These are phyloP conservation scores for Gentiana macrophylla DNA, from an alignment of 257 asterid species.

Conservation along the genomic window DNA sequence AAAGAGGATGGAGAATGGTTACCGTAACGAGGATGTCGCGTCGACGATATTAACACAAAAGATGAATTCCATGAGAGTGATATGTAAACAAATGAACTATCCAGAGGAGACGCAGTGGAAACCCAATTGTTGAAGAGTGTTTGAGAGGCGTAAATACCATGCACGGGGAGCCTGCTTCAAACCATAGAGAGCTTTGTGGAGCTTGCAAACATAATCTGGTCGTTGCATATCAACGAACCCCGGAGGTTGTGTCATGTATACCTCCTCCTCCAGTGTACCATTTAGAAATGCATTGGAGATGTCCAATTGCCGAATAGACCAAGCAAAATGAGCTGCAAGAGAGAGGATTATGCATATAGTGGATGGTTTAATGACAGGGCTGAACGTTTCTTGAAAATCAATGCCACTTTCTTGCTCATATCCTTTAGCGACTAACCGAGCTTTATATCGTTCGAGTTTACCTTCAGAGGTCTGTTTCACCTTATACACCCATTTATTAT, in stretches of 20 bases:
- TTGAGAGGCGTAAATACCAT: not conserved
- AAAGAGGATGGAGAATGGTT: not conserved
- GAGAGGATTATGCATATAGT: not conserved
- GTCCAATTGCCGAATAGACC: not conserved
- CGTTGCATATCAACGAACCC: not conserved
- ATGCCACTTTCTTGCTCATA: conserved; percentile 3
- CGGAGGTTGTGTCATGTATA: not conserved
- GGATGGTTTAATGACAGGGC: too few species aligned
- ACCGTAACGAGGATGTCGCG: not conserved
- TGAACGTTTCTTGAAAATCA: not conserved
- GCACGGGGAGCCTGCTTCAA: not conserved
- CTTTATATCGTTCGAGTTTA: not conserved
- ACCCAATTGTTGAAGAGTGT: not conserved
- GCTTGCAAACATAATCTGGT: not conserved
- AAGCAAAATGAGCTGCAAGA: not conserved
- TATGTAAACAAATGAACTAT: not conserved
- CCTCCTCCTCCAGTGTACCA: not conserved
- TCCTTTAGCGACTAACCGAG: conserved; percentile 8
- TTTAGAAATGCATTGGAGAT: not conserved
- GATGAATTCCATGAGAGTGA: not conserved
- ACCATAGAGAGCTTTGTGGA: not conserved
- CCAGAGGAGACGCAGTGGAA: not conserved
- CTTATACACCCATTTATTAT: conserved; percentile 2
- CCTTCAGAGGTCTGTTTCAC: conserved; percentile 5
- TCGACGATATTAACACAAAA: not conserved